phyloP scores from a whole-genome alignment of 495 filamentous ascomycete genomes.

The Tuber calosporum region DNA sequence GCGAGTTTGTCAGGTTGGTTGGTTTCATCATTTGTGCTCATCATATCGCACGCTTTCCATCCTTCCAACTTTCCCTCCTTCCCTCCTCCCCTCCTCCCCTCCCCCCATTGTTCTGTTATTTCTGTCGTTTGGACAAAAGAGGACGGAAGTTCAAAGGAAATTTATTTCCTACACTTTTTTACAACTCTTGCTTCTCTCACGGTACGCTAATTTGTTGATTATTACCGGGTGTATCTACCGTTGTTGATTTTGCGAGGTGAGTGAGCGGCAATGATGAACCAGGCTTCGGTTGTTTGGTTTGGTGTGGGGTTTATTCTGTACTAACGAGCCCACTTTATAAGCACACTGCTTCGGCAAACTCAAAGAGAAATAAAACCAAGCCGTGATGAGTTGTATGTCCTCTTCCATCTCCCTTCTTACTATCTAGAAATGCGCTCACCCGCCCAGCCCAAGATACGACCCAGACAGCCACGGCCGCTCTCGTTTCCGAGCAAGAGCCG shows the following conservation, averaged over 20 bases:
- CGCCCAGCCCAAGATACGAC: constrained; percentile 8
- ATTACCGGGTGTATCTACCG: neutral
- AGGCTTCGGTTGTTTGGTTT: neutral
- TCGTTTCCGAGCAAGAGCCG: constrained; percentile 60
- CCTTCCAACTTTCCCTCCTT: neutral
- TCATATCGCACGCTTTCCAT: neutral
- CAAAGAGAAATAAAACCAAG: constrained; percentile 28
- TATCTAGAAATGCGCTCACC: neutral
- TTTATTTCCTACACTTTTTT: neutral
- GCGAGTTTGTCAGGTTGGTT: neutral
- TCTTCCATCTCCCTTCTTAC: neutral
- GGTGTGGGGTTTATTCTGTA: neutral
- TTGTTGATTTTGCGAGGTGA: neutral
- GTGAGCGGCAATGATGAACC: neutral
- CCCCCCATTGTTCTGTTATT: neutral
- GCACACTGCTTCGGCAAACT: constrained; percentile 6
- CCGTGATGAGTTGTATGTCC: constrained; percentile 26
- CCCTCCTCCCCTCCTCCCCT: neutral
- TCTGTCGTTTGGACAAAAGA: neutral
- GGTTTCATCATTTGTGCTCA: constrained; percentile 23
- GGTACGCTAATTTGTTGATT: neutral
- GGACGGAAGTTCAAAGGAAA: neutral
- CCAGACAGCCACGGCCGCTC: constrained; percentile 2
- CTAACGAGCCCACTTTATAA: neutral
- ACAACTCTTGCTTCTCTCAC: neutral